Conservation (phyloP, 257 asterid genomes). For the Solanum pennellii region DNA sequence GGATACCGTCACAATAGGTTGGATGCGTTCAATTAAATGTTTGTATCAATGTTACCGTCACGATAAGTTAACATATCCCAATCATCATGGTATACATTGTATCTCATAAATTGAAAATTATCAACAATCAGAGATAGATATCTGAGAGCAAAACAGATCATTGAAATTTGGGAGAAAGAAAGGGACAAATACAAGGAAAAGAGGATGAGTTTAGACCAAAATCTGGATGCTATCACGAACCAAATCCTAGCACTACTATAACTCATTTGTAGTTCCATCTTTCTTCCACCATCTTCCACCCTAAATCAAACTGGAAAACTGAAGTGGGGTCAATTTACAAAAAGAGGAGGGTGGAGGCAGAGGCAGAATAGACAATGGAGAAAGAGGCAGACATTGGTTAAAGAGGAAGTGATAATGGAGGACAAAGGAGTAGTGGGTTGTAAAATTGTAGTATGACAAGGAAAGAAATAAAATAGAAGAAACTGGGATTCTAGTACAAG, state of each 20-base stretch:
- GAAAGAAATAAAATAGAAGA: neutral
- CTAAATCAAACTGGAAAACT: neutral
- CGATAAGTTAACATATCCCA: neutral
- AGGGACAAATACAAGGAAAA: neutral
- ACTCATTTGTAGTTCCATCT: neutral
- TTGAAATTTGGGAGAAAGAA: neutral
- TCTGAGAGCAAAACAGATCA: neutral
- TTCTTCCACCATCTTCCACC: neutral
- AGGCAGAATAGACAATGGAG: neutral
- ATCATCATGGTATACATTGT: neutral
- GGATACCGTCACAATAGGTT: neutral
- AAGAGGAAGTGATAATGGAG: neutral
- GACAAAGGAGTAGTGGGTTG: neutral
- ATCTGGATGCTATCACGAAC: neutral
- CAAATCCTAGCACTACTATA: neutral
- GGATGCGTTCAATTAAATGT: neutral
- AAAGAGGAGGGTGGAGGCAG: neutral
- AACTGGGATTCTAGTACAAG: neutral
- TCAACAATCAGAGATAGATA: neutral
- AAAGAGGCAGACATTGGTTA: neutral
- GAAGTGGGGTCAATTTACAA: neutral
- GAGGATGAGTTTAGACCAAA: neutral
- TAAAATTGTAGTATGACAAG: neutral
- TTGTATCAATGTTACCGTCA: neutral
- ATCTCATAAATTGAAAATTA: neutral